Evolutionary conservation across 768 basidiomycete genomes (phyloP).

Genomic region (Podaxis mareebaensis): DNA sequence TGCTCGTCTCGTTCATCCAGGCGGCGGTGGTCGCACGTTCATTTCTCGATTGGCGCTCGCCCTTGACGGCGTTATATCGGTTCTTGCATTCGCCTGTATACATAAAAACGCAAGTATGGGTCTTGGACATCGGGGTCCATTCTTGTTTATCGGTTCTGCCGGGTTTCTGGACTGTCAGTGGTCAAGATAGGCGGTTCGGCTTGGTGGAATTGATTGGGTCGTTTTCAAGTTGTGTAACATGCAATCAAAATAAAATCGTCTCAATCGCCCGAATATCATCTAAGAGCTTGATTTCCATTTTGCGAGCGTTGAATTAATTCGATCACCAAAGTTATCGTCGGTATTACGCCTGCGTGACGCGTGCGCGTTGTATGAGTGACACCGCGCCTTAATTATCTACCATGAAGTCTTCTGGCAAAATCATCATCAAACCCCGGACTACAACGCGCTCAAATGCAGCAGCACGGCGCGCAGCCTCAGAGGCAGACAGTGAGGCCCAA

Average conservation of each 20-base stretch:
- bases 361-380: not conserved
- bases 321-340: too few relatives aligned
- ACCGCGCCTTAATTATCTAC: constrained; percentile 2
- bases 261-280: not conserved
- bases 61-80: not conserved
- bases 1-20: not conserved
- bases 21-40: not conserved
- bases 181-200: not conserved
- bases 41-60: not conserved
- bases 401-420: constrained; percentile 38
- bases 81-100: constrained; percentile 13
- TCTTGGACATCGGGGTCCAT: not conserved
- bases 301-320: too few relatives aligned
- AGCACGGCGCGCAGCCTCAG: constrained; percentile 23
- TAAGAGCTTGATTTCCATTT: too few relatives aligned
- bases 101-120: constrained; percentile 6
- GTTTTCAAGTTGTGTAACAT: constrained; percentile 5
- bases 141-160: constrained; percentile 2
- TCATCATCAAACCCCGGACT: constrained; percentile 48
- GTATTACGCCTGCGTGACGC: too few relatives aligned
- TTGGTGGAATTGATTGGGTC: constrained; percentile 7
- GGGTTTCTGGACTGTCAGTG: not conserved
- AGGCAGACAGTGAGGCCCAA: constrained; percentile 23
- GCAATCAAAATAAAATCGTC: constrained; percentile 2
- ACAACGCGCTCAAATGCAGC: constrained; percentile 23